phyloP scores from a whole-genome alignment of 2,329 filamentous ascomycete genomes.

The Cercospora canescens region DNA sequence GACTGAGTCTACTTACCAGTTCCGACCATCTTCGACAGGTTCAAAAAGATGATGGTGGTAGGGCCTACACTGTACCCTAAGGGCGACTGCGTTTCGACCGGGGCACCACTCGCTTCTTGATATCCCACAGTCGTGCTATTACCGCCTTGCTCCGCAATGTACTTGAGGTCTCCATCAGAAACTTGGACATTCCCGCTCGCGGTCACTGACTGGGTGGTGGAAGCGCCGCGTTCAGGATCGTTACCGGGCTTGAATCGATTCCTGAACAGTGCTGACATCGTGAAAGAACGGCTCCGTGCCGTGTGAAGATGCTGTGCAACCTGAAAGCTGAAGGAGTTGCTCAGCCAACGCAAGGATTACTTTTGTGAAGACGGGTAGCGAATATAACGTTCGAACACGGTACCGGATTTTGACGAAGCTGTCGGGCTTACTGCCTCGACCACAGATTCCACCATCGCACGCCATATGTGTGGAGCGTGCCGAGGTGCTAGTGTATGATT shows the following conservation, averaged over 20 bases:
- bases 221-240: slow-evolving; percentile 5
- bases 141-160: slow-evolving; percentile 45
- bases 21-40: slow-evolving; percentile 64
- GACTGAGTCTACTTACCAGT: slow-evolving; percentile 33
- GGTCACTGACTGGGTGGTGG: slow-evolving; percentile 15
- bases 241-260: slow-evolving; percentile 14
- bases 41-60: slow-evolving; percentile 60
- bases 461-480: slow-evolving; percentile 8
- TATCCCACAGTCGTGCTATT: slow-evolving; percentile 56
- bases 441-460: slow-evolving; percentile 21
- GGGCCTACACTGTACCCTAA: slow-evolving; percentile 60
- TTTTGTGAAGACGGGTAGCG: background rate
- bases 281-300: background rate
- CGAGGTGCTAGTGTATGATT: background rate
- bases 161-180: slow-evolving; percentile 45
- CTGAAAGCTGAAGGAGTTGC: background rate
- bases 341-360: background rate
- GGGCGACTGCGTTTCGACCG: slow-evolving; percentile 59
- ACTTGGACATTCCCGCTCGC: slow-evolving; percentile 17
- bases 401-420: background rate
- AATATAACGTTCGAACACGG: slow-evolving; percentile 1
- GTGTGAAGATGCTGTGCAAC: background rate
- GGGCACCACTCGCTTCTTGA: slow-evolving; percentile 63
- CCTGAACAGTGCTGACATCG: slow-evolving; percentile 17
- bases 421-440: background rate